Percentiles rank a stretch among this genome's conserved stretches.
Conservation (phyloP, 2,329 filamentous ascomycete genomes). For the Aspergillus tamarii region DNA sequence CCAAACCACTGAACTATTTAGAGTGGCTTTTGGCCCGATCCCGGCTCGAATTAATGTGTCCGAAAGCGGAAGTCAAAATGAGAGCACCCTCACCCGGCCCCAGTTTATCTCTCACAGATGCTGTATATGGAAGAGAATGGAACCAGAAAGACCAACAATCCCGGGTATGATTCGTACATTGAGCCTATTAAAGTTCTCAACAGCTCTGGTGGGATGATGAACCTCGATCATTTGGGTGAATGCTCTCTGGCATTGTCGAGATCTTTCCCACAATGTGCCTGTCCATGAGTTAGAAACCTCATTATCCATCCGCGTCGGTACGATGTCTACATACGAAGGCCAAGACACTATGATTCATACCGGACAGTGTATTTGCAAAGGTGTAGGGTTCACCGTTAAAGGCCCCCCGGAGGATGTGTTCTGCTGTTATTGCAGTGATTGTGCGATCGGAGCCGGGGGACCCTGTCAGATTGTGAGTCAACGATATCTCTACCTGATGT, state of each 20-base stretch:
- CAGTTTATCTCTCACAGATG: too few species aligned
- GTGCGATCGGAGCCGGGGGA: not conserved
- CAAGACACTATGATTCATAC: not conserved
- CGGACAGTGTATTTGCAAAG: not conserved
- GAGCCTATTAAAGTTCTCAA: too few species aligned
- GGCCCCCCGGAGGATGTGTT: not conserved
- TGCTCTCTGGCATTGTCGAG: not conserved
- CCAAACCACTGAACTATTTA: not conserved
- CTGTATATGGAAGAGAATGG: not conserved
- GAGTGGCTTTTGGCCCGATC: not conserved
- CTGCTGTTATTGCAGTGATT: not conserved
- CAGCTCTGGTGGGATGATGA: not conserved
- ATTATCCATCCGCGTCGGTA: not conserved
- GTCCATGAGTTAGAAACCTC: not conserved
- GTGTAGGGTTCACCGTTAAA: not conserved
- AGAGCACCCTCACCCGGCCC: not conserved
- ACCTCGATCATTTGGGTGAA: not conserved
- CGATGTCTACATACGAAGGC: not conserved
- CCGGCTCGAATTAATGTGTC: rapidly evolving
- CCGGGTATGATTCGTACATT: too few species aligned
- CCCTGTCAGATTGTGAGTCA: not conserved
- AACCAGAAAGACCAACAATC: too few species aligned
- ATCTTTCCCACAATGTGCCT: not conserved
- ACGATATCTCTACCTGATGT: not conserved
- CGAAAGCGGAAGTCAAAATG: not conserved